phyloP scores from a whole-genome alignment of 192 early-diverging fungal genomes.

The Umbelopsis ramanniana region DNA sequence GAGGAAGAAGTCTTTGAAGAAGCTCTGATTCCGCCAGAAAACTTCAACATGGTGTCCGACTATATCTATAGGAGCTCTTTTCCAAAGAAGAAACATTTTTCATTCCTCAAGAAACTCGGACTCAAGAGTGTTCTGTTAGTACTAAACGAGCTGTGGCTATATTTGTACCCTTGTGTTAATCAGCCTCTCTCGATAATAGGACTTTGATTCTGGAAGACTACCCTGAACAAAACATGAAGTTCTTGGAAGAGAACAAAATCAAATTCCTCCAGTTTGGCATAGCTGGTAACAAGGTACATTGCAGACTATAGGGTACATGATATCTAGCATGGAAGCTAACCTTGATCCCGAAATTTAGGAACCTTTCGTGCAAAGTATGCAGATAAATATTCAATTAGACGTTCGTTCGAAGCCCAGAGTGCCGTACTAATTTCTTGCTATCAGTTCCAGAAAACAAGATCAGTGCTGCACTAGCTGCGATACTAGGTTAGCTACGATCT shows the following conservation, averaged over 20 bases:
- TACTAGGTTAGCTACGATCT: slow-evolving; percentile 41
- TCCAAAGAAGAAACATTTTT: slow-evolving; percentile 91
- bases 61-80: slow-evolving; percentile 95
- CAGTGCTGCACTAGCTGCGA: slow-evolving; percentile 56
- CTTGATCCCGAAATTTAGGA: slow-evolving; percentile 43
- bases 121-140: slow-evolving; percentile 87
- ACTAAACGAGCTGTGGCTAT: neutral
- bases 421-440: neutral
- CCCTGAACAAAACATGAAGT: slow-evolving; percentile 85
- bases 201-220: slow-evolving; percentile 95
- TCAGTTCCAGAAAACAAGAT: slow-evolving; percentile 67
- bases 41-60: slow-evolving; percentile 95
- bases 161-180: neutral
- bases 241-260: slow-evolving; percentile 78
- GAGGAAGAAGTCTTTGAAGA: slow-evolving; percentile 55
- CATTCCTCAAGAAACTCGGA: slow-evolving; percentile 85
- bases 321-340: too few species aligned
- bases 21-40: slow-evolving; percentile 85
- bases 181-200: slow-evolving; percentile 38
- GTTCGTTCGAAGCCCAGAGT: too few species aligned
- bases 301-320: neutral
- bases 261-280: slow-evolving; percentile 87
- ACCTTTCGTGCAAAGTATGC: slow-evolving; percentile 69
- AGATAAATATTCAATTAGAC: too few species aligned
- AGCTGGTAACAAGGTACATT: slow-evolving; percentile 87